These are phyloP conservation scores for Arachis hypogaea DNA, from an alignment of 306 rosid genomes.

Conservation along the genomic window DNA sequence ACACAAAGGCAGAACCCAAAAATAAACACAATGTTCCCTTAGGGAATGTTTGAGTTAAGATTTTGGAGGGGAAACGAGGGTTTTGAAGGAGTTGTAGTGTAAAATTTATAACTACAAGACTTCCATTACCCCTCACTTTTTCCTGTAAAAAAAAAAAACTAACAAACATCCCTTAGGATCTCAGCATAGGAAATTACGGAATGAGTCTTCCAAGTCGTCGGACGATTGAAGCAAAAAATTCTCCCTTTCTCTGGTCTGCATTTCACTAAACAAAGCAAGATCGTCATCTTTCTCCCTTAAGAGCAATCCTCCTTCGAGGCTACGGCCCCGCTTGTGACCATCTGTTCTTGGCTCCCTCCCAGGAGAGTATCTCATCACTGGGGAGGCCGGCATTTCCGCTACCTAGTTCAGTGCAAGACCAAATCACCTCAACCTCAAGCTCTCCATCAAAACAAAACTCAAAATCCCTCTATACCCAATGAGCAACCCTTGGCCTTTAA, in stretches of 20 bases:
- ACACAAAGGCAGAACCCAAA: slow-evolving; percentile 34
- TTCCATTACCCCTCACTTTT: no score
- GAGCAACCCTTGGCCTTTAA: slow-evolving; percentile 40
- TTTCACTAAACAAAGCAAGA: slow-evolving; percentile 78
- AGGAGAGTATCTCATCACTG: slow-evolving; percentile 75
- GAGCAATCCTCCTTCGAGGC: slow-evolving; percentile 69
- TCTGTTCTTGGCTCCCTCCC: slow-evolving; percentile 61
- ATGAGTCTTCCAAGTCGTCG: slow-evolving; percentile 74
- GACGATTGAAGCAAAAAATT: slow-evolving; percentile 71
- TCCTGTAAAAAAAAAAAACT: not conserved
- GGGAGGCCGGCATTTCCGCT: slow-evolving; percentile 78
- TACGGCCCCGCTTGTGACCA: slow-evolving; percentile 73
- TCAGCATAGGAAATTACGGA: slow-evolving; percentile 55
- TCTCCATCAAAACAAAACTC: slow-evolving; percentile 38
- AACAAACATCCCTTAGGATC: slow-evolving; percentile 24
- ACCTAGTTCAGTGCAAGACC: slow-evolving; percentile 37
- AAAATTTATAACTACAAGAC: no score
- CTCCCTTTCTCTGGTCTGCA: slow-evolving; percentile 74
- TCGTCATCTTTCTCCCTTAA: slow-evolving; percentile 74
- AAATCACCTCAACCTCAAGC: slow-evolving; percentile 27
- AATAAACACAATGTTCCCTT: not conserved
- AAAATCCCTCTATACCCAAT: slow-evolving; percentile 27
- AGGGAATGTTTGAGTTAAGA: not conserved
- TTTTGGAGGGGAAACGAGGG: no score
- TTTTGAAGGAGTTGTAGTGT: no score